Evolutionary conservation across 805 yeast genomes (phyloP).

Genomic region (Saccharomycopsis sp.): DNA sequence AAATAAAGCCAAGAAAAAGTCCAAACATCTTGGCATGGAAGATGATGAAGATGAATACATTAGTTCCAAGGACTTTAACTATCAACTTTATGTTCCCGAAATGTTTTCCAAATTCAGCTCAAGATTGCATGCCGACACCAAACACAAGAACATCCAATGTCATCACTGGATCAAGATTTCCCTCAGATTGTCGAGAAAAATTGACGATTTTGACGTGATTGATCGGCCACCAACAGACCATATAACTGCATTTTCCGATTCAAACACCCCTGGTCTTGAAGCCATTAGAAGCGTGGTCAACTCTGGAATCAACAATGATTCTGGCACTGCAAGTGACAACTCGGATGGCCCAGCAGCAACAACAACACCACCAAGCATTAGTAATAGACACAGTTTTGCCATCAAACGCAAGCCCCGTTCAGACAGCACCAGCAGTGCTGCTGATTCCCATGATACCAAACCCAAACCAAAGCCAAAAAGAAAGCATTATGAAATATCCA

Average conservation of each 20-base stretch:
- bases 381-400: slow-evolving; percentile 9
- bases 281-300: background rate
- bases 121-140: slow-evolving; percentile 78
- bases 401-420: background rate
- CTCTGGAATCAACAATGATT: background rate
- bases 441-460: background rate
- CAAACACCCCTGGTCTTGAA: background rate
- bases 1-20: slow-evolving; percentile 4
- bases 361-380: background rate
- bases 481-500: slow-evolving; percentile 88
- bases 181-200: slow-evolving; percentile 63
- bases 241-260: background rate
- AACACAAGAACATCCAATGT: slow-evolving; percentile 67
- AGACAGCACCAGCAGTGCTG: background rate
- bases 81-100: slow-evolving; percentile 78
- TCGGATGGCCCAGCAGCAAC: background rate
- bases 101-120: slow-evolving; percentile 35
- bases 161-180: slow-evolving; percentile 95
- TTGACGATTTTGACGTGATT: slow-evolving; percentile 31
- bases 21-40: slow-evolving; percentile 20
- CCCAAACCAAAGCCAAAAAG: slow-evolving; percentile 32
- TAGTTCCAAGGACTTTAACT: slow-evolving; percentile 71
- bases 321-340: background rate
- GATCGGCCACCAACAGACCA: background rate
- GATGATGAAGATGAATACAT: slow-evolving; percentile 45